phyloP scores from a whole-genome alignment of 495 filamentous ascomycete genomes.

The Lasiosphaeria miniovina region DNA sequence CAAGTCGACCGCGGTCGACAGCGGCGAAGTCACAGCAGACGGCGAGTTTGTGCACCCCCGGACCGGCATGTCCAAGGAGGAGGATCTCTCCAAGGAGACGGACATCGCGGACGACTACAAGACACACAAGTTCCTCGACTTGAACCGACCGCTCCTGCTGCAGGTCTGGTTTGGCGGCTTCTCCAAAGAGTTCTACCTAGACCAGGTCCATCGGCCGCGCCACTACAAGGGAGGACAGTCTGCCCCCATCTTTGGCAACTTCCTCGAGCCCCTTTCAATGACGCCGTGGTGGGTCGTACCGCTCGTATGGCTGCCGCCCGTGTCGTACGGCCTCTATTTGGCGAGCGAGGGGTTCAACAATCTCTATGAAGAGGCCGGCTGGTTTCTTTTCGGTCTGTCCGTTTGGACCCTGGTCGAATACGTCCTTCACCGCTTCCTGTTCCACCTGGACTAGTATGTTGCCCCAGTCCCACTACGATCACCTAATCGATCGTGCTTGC shows the following conservation, averaged over 20 bases:
- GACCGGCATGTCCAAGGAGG: conserved; percentile 81
- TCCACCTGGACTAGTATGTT: conserved; percentile 86
- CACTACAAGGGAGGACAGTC: conserved; percentile 92
- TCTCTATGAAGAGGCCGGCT: conserved; percentile 41
- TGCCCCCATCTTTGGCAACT: conserved; percentile 95
- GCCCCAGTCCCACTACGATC: neutral
- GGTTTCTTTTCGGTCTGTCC: conserved; percentile 63
- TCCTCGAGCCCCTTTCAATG: conserved; percentile 90
- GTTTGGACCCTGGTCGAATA: conserved; percentile 95
- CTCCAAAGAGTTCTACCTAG: conserved; percentile 88
- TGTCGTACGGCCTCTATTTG: conserved; percentile 70
- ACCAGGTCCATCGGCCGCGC: conserved; percentile 91
- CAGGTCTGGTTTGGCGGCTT: conserved; percentile 91
- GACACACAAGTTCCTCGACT: conserved; percentile 88
- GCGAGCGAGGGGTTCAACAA: conserved; percentile 55
- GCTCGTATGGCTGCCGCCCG: conserved; percentile 75
- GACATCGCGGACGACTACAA: conserved; percentile 72
- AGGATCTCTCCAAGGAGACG: conserved; percentile 83
- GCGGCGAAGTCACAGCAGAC: conserved; percentile 28
- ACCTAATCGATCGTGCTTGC: conserved; percentile 8
- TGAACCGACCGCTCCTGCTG: conserved; percentile 77
- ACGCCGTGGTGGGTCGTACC: conserved; percentile 93
- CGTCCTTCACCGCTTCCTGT: conserved; percentile 82
- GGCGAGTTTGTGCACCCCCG: conserved; percentile 55
- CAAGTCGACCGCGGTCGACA: conserved; percentile 20